Evolutionary conservation across 2,329 filamentous ascomycete species (phyloP).

Genomic region (Microdochium paspali): DNA sequence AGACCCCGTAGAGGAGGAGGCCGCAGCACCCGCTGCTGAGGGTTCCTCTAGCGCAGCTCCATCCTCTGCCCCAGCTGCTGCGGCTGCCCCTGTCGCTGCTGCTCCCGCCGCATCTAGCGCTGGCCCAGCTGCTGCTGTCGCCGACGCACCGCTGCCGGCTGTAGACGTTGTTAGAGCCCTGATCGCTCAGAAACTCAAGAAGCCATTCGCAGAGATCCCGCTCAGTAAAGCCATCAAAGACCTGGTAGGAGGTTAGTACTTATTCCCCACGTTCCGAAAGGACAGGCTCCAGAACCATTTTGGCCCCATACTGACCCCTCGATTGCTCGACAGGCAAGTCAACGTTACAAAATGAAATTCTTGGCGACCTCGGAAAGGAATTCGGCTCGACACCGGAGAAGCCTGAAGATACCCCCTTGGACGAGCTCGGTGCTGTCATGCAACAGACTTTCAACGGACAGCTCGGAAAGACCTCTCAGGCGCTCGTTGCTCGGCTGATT

Average conservation of each 20-base stretch:
- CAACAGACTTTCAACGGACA: constrained; percentile 98
- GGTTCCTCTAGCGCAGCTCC: constrained; percentile 25
- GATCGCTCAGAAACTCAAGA: constrained; percentile 97
- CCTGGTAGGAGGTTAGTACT: constrained; percentile 77
- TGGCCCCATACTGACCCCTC: constrained; percentile 8
- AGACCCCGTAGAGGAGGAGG: constrained; percentile 86
- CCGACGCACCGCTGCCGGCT: constrained; percentile 79
- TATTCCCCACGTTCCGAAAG: too few species aligned
- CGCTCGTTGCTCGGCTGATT: constrained; percentile 85
- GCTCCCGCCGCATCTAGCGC: constrained; percentile 54
- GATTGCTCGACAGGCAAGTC: constrained; percentile 65
- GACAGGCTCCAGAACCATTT: too few species aligned
- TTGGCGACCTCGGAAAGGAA: constrained; percentile 95
- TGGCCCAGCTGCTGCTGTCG: constrained; percentile 78
- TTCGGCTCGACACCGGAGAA: constrained; percentile 98
- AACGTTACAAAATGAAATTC: constrained; percentile 95
- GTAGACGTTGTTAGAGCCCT: constrained; percentile 82
- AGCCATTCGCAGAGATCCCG: constrained; percentile 78
- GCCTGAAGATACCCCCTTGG: constrained; percentile 92
- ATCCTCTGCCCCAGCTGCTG: constrained; percentile 24
- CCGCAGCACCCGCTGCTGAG: constrained; percentile 36
- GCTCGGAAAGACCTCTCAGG: constrained; percentile 91
- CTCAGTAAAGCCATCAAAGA: constrained; percentile 97
- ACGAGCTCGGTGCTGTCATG: constrained; percentile 91
- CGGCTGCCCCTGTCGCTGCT: constrained; percentile 43